Evolutionary conservation across 345 rosid genomes (phyloP).

Genomic region (Salix exigua): DNA sequence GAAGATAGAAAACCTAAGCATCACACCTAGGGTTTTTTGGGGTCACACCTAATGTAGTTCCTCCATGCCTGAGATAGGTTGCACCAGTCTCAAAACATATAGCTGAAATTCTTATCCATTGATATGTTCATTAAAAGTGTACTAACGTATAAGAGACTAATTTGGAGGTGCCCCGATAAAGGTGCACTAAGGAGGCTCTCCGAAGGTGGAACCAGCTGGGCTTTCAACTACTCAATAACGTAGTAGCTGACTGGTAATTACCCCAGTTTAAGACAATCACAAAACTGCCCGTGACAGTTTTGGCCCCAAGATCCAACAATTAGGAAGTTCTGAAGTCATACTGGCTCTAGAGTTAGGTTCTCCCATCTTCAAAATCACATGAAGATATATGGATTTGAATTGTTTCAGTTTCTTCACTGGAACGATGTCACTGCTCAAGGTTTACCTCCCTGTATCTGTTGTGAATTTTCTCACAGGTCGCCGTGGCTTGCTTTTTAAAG

Average conservation of each 20-base stretch:
- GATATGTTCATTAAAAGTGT: background rate
- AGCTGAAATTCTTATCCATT: background rate
- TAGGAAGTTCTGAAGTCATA: too few relatives aligned
- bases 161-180: background rate
- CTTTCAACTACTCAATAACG: background rate
- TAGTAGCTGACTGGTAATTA: background rate
- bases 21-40: background rate
- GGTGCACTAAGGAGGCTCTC: background rate
- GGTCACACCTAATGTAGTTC: background rate
- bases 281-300: too few relatives aligned
- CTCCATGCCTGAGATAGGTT: background rate
- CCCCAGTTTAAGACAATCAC: background rate
- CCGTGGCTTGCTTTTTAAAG: conserved; percentile 21
- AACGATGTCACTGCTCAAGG: too few relatives aligned
- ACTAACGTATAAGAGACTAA: background rate
- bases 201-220: background rate
- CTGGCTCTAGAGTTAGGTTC: too few relatives aligned
- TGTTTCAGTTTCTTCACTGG: too few relatives aligned
- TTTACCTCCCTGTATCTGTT: too few relatives aligned
- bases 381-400: too few relatives aligned
- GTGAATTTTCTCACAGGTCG: too few relatives aligned
- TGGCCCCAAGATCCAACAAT: too few relatives aligned
- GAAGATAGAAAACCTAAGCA: background rate
- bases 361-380: too few relatives aligned
- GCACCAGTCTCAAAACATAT: background rate